phyloP scores from a whole-genome alignment of 192 early-diverging fungal species.

The Cetraspora pellucida region DNA sequence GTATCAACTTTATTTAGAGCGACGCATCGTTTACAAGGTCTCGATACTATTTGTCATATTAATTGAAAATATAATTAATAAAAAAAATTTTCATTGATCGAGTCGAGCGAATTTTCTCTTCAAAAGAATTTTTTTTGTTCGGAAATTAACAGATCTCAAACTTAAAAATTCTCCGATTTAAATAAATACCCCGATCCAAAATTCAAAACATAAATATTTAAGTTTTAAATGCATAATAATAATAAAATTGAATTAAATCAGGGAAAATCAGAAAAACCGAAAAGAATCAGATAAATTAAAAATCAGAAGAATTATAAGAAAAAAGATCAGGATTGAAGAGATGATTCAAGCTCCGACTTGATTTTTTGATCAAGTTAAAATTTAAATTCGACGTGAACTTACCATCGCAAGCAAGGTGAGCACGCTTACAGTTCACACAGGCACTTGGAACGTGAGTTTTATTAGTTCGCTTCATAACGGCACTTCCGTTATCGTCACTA shows the following conservation, averaged over 20 bases:
- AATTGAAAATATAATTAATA: too few species aligned
- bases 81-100: neutral
- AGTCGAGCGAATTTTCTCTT: too few species aligned
- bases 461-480: conserved; percentile 45
- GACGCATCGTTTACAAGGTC: conserved; percentile 82
- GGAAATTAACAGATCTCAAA: neutral
- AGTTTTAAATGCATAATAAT: too few species aligned
- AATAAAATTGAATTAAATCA: too few species aligned
- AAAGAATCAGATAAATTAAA: too few species aligned
- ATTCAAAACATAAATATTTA: too few species aligned
- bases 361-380: too few species aligned
- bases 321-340: too few species aligned
- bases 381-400: conserved; percentile 37
- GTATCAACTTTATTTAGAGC: conserved; percentile 72
- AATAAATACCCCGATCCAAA: conserved; percentile 3
- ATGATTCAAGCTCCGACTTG: too few species aligned
- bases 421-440: conserved; percentile 87
- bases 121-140: too few species aligned
- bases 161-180: neutral
- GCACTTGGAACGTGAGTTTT: conserved; percentile 85
- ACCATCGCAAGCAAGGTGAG: conserved; percentile 87
- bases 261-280: too few species aligned
- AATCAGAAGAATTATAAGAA: too few species aligned
- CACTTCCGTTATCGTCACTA: neutral
- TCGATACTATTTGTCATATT: conserved; percentile 48